These are phyloP conservation scores for Geosmithia putterillii DNA, from an alignment of 2,329 filamentous ascomycete genomes.

Conservation along the genomic window DNA sequence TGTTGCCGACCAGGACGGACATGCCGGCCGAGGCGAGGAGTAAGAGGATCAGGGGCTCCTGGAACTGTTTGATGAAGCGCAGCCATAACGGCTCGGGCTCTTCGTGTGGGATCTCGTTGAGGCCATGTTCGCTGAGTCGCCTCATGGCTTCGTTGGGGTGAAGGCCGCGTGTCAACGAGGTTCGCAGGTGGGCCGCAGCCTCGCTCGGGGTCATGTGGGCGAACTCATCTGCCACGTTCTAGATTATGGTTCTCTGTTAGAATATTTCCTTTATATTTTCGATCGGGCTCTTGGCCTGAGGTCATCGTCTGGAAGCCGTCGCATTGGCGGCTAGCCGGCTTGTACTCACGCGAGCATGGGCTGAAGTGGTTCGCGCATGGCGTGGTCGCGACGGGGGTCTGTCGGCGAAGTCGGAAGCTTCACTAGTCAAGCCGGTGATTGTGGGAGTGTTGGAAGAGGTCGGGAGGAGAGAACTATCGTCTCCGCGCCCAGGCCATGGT, in stretches of 20 bases:
- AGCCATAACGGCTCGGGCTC: conserved; percentile 90
- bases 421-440: conserved; percentile 15
- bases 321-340: neutral
- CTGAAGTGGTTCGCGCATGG: conserved; percentile 37
- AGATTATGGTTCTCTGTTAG: neutral
- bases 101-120: conserved; percentile 91
- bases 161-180: conserved; percentile 74
- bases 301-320: conserved; percentile 6
- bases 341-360: conserved; percentile 38
- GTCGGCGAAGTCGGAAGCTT: conserved; percentile 11
- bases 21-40: conserved; percentile 78
- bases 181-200: conserved; percentile 63
- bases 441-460: conserved; percentile 16
- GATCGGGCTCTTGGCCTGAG: too few species aligned
- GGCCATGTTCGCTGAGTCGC: conserved; percentile 68
- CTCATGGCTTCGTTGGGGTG: conserved; percentile 69
- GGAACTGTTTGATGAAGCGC: conserved; percentile 91
- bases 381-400: conserved; percentile 14
- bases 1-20: conserved; percentile 83
- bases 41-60: conserved; percentile 89
- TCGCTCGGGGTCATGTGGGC: conserved; percentile 63
- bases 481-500: conserved; percentile 20
- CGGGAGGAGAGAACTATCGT: conserved; percentile 18
- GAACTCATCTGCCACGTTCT: conserved; percentile 48
- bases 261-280: neutral